Evolutionary conservation across 2,329 filamentous ascomycete genomes (phyloP), one percentile per base, ranked within the genome.

Genomic region (Leptographium radiaticola): DNA sequence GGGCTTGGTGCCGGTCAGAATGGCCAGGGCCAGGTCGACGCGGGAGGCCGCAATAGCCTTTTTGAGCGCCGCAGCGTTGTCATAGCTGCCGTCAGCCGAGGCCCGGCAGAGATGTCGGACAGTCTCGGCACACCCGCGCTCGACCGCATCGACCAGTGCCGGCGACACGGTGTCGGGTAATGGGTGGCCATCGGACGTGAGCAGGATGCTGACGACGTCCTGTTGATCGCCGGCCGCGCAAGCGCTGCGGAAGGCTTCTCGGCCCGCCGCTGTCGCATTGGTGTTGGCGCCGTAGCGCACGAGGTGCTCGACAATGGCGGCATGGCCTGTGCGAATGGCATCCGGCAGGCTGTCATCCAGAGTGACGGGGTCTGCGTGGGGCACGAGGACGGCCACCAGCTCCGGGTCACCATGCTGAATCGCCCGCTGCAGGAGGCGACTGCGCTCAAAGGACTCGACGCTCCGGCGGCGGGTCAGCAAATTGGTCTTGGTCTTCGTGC

Each of bases 321-420:
- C 51, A 46, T 75, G 74, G 5, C 69, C 66, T 9, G 65, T 67
- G 13, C 68, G 68, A 13, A 80, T 70, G 6, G 78, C 77, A 4
- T 70, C 59, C 0, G 75, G 72, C 15, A 81, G 64, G 18, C 74
- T 71, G 0, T 66, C 67, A 57, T 81, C 75, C 20, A 81, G 66
- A 9, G 74, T 71, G 18, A 72, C 53, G 1, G 71, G 64, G 57
- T 80, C 77, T 18, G 76, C 76, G 55, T 78, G 72, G 0, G 75
- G 75, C 2, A 77, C 64, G 34, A 81, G 63, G 6, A 81, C 71
- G 51, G 75, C 70, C 2, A 79, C 70, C 70, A 79, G 76, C 50
- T 80, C 74, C 25, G 69, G 55, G 18, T 78, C 74, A 16, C 75
- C 72, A 56, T 80, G 76, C 59, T 84, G 79, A 2, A 73, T 76